These are phyloP conservation scores for Isatis lusitanica DNA, from an alignment of 441 rosid genomes.

Conservation along the genomic window DNA sequence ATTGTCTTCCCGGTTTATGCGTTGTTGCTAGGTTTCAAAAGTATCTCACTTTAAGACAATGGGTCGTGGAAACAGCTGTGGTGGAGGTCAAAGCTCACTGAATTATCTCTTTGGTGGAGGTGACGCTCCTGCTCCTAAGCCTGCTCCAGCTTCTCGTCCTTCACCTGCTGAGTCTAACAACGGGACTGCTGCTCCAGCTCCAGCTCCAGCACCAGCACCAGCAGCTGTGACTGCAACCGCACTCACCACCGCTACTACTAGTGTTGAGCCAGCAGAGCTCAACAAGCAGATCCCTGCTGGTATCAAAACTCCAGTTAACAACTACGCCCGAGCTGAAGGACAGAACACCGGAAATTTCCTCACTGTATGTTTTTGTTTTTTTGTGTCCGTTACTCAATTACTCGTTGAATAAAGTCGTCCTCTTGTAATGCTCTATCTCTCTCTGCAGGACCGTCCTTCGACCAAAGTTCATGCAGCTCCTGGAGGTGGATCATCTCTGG, in stretches of 20 bases:
- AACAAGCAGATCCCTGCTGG: slow-evolving; percentile 72
- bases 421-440: neutral
- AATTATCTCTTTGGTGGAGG: slow-evolving; percentile 69
- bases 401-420: neutral
- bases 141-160: slow-evolving; percentile 42
- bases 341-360: slow-evolving; percentile 92
- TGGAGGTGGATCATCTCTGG: slow-evolving; percentile 91
- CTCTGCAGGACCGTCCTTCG: slow-evolving; percentile 82
- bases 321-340: slow-evolving; percentile 83
- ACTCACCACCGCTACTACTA: slow-evolving; percentile 33
- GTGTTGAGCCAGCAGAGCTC: slow-evolving; percentile 53
- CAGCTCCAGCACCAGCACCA: slow-evolving; percentile 36
- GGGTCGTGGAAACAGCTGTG: slow-evolving; percentile 80
- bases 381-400: neutral
- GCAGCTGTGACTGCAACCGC: slow-evolving; percentile 36
- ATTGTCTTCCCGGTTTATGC: too few relatives aligned
- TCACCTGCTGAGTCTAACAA: slow-evolving; percentile 27
- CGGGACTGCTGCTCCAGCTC: slow-evolving; percentile 41
- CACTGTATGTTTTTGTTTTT: slow-evolving; percentile 55
- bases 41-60: slow-evolving; percentile 22
- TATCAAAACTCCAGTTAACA: slow-evolving; percentile 68
- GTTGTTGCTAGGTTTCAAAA: slow-evolving; percentile 1
- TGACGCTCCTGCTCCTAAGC: slow-evolving; percentile 63
- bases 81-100: slow-evolving; percentile 82
- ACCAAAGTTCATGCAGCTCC: slow-evolving; percentile 95